Evolutionary conservation across 805 yeast genomes (phyloP), one percentile per base, ranked within the genome.

Genomic region (Saitoella complicata): DNA sequence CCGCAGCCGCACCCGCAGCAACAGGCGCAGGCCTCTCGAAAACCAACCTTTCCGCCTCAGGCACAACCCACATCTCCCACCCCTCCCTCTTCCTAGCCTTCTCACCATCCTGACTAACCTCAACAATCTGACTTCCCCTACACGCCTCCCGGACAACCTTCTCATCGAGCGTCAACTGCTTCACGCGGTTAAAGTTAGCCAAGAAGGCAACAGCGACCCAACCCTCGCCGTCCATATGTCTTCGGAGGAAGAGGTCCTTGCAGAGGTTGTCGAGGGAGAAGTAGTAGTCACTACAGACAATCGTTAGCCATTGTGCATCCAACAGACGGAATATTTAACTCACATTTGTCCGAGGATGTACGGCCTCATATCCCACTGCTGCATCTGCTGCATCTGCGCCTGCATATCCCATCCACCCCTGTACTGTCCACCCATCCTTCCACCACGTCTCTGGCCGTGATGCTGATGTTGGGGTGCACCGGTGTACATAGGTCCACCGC

Each of bases 181-280:
- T 73, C 53, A 88, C 77, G 57, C 95, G 74, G 66, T 80, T 76
- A 62, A 86, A 86, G 47, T 70, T 66, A 48, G 84, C 75, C 51
- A 85, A 69, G 46, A 75, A 69, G 5, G 61, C 57, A 46, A 85
- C 61, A 33, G 78, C 75, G 45, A 86, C 70, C 69, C 78, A 78
- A 30, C 95, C 95, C 47, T 75, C 69, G 40, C 71, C 55, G 61
- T 78, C 74, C 93, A 88, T 82, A 55, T 81, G 82, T 51, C 75
- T 72, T 62, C 95, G 76, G 63, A 91, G 69, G 59, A 65, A 88
- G 43, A 78, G 66, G 64, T 91, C 98, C 64, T 85, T 82, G 54
- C 80, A 68, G 63, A 91, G 70, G 63, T 91, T 91, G 55, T 85
- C 94, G 42, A 78, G 69, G 32, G 93, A 79, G 65, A 91, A 82